Percentiles rank a stretch among this genome's conserved stretches.
These are phyloP conservation scores for Sporobolus alterniflorus DNA, from an alignment of 202 grass and related monocot genomes.

Conservation along the genomic window DNA sequence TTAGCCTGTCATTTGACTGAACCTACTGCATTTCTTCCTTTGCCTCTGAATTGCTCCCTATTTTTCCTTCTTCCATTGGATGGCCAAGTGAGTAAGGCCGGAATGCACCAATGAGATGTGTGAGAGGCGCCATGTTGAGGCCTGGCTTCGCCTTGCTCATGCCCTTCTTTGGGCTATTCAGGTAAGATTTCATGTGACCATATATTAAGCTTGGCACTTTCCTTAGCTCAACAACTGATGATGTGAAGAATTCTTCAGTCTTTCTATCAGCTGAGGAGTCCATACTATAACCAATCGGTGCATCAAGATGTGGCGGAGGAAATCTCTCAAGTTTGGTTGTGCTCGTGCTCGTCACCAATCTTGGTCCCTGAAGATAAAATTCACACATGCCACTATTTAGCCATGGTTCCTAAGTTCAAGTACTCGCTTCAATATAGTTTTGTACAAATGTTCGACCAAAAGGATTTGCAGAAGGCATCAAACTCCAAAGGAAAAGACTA, in stretches of 20 bases:
- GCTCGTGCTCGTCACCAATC: slow-evolving; percentile 76
- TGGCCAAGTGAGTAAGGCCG: slow-evolving; percentile 62
- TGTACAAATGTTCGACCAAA: neutral
- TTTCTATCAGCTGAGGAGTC: slow-evolving; percentile 42
- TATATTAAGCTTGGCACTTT: slow-evolving; percentile 58
- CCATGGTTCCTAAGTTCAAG: neutral
- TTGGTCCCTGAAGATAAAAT: slow-evolving; percentile 65
- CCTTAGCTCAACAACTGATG: slow-evolving; percentile 50
- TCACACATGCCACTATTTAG: neutral
- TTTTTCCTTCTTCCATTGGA: slow-evolving; percentile 73
- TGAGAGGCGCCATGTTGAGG: slow-evolving; percentile 68
- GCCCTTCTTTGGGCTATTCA: slow-evolving; percentile 53
- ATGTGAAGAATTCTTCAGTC: slow-evolving; percentile 62
- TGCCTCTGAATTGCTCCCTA: slow-evolving; percentile 59
- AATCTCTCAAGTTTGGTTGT: slow-evolving; percentile 84
- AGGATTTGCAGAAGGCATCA: neutral
- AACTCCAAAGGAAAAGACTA: neutral
- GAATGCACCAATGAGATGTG: slow-evolving; percentile 78
- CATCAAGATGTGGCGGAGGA: slow-evolving; percentile 94
- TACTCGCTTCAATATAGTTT: neutral
- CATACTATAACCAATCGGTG: slow-evolving; percentile 62
- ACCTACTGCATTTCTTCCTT: slow-evolving; percentile 55
- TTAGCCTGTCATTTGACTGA: slow-evolving; percentile 54
- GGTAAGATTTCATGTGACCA: slow-evolving; percentile 65
- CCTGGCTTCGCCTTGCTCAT: slow-evolving; percentile 46